These are phyloP conservation scores for Penicillium sp. DNA, from an alignment of 2,329 filamentous ascomycete genomes.

Conservation along the genomic window DNA sequence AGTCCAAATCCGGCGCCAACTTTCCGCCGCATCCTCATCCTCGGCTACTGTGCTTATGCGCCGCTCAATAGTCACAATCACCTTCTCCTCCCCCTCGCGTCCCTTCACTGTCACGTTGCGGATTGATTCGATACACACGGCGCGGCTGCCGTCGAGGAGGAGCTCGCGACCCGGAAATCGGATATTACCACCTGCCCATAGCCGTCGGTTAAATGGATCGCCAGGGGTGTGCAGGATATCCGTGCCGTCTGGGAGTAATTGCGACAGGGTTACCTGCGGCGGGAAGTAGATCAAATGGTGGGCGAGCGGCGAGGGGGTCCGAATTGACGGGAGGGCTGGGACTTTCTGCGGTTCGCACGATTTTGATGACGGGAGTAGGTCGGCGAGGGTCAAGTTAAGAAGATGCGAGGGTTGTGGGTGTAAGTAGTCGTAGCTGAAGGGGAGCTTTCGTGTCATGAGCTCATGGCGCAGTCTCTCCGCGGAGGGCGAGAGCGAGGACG, in stretches of 20 bases:
- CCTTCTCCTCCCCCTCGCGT: conserved; percentile 56
- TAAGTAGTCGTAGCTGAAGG: conserved; percentile 60
- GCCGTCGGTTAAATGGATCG: conserved; percentile 70
- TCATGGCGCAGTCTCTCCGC: conserved; percentile 45
- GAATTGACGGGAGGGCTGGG: conserved; percentile 40
- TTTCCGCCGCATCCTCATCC: conserved; percentile 36
- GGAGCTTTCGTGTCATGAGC: conserved; percentile 55
- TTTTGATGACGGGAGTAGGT: conserved; percentile 52
- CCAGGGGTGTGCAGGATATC: conserved; percentile 79
- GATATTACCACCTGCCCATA: conserved; percentile 87
- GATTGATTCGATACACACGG: conserved; percentile 53
- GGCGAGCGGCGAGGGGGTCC: conserved; percentile 48
- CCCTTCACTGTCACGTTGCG: conserved; percentile 57
- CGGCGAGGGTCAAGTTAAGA: conserved; percentile 65
- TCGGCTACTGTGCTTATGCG: conserved; percentile 50
- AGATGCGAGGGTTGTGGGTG: conserved; percentile 67
- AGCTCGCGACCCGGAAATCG: conserved; percentile 50
- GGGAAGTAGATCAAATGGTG: conserved; percentile 92
- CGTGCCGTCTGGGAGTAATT: conserved; percentile 80
- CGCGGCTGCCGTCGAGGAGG: conserved; percentile 40
- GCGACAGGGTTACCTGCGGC: conserved; percentile 63
- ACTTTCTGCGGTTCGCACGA: conserved; percentile 17
- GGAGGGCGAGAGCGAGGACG: conserved; percentile 19
- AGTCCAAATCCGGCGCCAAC: conserved; percentile 49
- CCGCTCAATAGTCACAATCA: conserved; percentile 66